Evolutionary conservation across 139 green algal species (phyloP).

Genomic region (Tetratostichococcus sp.): DNA sequence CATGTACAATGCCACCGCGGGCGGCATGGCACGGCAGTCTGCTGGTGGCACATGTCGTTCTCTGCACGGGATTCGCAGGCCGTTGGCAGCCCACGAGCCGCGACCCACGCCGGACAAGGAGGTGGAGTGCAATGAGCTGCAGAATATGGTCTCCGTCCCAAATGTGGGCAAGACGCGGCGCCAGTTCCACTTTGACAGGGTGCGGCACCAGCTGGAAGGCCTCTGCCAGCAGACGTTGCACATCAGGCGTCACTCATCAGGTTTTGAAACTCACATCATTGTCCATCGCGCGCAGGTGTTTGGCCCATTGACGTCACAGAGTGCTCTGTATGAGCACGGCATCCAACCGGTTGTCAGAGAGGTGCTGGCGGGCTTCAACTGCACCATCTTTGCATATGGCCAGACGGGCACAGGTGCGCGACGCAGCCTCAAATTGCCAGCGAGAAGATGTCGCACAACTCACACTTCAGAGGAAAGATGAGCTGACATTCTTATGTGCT

Average conservation of each 20-base stretch:
- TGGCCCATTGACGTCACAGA: constrained; percentile 71
- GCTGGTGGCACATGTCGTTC: no score
- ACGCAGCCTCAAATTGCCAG: background rate
- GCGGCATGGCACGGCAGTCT: no score
- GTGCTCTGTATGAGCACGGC: constrained; percentile 79
- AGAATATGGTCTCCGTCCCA: background rate
- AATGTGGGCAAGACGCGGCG: background rate
- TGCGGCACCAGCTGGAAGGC: no score
- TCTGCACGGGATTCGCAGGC: background rate
- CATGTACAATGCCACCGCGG: no score
- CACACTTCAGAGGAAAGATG: no score
- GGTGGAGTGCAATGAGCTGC: background rate
- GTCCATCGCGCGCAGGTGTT: constrained; percentile 88
- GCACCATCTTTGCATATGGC: constrained; percentile 89
- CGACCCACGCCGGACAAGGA: no score
- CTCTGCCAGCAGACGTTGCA: no score
- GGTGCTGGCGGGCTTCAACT: constrained; percentile 89
- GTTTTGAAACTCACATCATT: no score
- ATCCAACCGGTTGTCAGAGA: constrained; percentile 93
- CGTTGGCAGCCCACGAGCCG: no score
- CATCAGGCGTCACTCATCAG: no score
- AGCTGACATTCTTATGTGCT: no score
- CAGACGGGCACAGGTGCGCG: constrained; percentile 79
- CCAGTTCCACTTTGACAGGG: constrained; percentile 91
- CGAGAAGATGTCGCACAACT: no score